These are phyloP conservation scores for Solanum aculeatissimum DNA, from an alignment of 305 asterid genomes.

Conservation along the genomic window DNA sequence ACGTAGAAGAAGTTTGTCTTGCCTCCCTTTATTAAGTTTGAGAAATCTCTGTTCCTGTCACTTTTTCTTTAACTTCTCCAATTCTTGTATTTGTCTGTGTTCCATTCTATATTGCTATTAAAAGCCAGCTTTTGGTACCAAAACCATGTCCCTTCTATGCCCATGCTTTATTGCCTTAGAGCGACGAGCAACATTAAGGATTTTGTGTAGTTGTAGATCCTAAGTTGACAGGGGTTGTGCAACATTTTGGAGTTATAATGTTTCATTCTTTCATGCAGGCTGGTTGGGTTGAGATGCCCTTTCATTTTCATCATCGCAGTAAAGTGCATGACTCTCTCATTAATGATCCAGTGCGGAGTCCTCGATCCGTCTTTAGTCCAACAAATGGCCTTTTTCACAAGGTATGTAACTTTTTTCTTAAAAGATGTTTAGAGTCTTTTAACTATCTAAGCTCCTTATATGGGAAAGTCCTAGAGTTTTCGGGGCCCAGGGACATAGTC, in stretches of 20 bases:
- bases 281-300: slow-evolving; percentile 28
- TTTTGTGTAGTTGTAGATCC: neutral
- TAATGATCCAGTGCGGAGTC: slow-evolving; percentile 40
- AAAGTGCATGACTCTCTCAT: slow-evolving; percentile 29
- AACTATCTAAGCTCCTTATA: neutral
- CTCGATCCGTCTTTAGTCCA: slow-evolving; percentile 47
- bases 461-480: neutral
- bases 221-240: neutral
- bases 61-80: neutral
- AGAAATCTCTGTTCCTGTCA: neutral
- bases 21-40: neutral
- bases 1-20: neutral
- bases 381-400: slow-evolving; percentile 34
- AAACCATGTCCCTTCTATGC: neutral
- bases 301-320: slow-evolving; percentile 33
- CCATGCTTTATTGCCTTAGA: neutral
- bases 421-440: neutral
- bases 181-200: neutral
- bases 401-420: slow-evolving; percentile 25
- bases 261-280: slow-evolving; percentile 27
- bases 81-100: neutral
- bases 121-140: neutral
- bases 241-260: neutral
- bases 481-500: neutral
- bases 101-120: neutral